A percentile compares a stretch with the other conserved stretches of the same genome.
These are phyloP conservation scores for Ceratobasidium sp. DNA, from an alignment of 1,284 basidiomycete genomes.

Conservation along the genomic window DNA sequence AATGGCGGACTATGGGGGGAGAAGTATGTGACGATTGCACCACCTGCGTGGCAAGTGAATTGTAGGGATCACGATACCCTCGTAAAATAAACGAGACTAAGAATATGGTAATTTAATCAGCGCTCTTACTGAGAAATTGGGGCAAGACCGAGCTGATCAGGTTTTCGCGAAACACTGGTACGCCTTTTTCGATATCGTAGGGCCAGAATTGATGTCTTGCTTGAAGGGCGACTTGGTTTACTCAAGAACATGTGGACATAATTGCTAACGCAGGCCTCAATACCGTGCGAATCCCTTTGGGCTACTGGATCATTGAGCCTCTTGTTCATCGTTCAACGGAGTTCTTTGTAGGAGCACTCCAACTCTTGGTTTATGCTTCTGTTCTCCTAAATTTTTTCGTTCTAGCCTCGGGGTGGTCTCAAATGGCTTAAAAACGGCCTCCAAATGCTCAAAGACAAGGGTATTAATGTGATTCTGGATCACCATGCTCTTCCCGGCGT, in stretches of 20 bases:
- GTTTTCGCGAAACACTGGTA: slow-evolving; percentile 76
- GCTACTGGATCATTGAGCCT: slow-evolving; percentile 83
- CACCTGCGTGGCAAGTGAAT: slow-evolving; percentile 71
- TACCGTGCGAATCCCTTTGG: slow-evolving; percentile 80
- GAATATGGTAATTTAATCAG: slow-evolving; percentile 23
- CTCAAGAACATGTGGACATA: slow-evolving; percentile 68
- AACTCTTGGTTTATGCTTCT: too few relatives aligned
- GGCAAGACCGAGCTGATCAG: slow-evolving; percentile 69
- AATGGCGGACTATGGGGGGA: slow-evolving; percentile 77
- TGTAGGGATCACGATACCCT: slow-evolving; percentile 59
- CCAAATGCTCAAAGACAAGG: slow-evolving; percentile 64
- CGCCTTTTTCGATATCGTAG: slow-evolving; percentile 44
- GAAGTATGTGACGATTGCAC: slow-evolving; percentile 67
- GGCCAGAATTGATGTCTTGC: slow-evolving; percentile 31
- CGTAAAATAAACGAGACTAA: background rate
- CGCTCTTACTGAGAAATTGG: slow-evolving; percentile 62
- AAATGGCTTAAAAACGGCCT: slow-evolving; percentile 17
- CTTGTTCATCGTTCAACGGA: slow-evolving; percentile 74
- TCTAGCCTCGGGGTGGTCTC: slow-evolving; percentile 42
- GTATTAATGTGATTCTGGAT: slow-evolving; percentile 76
- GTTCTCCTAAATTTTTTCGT: background rate
- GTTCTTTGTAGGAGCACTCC: slow-evolving; percentile 65
- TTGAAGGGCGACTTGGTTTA: slow-evolving; percentile 77
- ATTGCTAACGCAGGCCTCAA: slow-evolving; percentile 72
- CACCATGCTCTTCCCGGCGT: slow-evolving; percentile 84